Percentiles rank a stretch among this genome's conserved stretches.
phyloP scores from a whole-genome alignment of 106 monocot species.

The Posidonia australis region DNA sequence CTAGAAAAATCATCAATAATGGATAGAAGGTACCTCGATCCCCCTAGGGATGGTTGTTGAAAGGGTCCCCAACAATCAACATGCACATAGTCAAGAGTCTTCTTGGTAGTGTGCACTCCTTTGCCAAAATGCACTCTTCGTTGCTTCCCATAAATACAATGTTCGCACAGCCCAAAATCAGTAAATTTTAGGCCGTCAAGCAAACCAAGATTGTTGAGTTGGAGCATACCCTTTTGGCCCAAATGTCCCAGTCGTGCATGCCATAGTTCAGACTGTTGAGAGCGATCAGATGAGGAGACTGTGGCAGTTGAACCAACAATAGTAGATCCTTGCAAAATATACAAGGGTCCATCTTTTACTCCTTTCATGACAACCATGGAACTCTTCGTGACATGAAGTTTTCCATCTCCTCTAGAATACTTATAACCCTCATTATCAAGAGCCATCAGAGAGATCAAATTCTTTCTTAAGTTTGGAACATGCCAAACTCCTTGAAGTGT shows the following conservation, averaged over 20 bases:
- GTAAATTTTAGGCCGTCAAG: neutral
- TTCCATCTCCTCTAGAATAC: neutral
- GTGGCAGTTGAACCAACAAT: neutral
- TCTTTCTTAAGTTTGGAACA: neutral
- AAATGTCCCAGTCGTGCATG: neutral
- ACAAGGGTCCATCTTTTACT: neutral
- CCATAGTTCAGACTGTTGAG: neutral
- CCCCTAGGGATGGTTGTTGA: too few relatives aligned
- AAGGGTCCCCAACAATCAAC: conserved; percentile 3
- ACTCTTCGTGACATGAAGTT: neutral
- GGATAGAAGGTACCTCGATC: neutral
- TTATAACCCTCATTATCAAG: neutral
- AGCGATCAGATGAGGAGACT: neutral
- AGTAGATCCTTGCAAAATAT: neutral
- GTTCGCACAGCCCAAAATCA: neutral
- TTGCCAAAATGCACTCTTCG: neutral
- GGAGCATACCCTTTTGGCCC: neutral
- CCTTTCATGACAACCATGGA: neutral
- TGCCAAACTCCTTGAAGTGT: neutral
- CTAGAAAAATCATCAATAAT: conserved; percentile 4
- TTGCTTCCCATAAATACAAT: neutral
- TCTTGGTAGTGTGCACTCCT: neutral
- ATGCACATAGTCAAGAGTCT: neutral
- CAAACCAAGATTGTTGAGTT: neutral
- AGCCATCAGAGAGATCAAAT: neutral